phyloP scores from a whole-genome alignment of 2,329 filamentous ascomycete genomes.

The Pseudodiploospora longispora region DNA sequence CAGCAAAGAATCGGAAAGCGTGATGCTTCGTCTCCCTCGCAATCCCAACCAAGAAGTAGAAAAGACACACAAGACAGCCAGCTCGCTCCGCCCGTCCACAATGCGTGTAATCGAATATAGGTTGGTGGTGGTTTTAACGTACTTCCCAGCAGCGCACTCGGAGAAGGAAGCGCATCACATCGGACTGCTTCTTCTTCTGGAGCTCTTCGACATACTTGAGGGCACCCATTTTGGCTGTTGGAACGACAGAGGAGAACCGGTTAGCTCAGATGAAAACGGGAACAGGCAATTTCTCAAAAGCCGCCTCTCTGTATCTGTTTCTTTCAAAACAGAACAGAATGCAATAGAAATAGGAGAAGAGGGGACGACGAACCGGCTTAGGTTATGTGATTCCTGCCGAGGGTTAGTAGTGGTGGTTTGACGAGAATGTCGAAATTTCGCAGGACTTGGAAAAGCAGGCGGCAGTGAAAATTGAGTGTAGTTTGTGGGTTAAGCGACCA shows the following conservation, averaged over 20 bases:
- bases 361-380: conserved; percentile 29
- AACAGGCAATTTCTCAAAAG: conserved; percentile 1
- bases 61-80: neutral
- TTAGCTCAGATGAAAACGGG: conserved; percentile 16
- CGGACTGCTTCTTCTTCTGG: conserved; percentile 99
- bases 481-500: conserved; percentile 32
- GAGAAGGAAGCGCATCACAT: conserved; percentile 99
- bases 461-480: conserved; percentile 28
- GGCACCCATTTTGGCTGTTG: conserved; percentile 83
- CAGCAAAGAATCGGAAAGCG: too few species aligned
- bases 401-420: conserved; percentile 25
- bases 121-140: conserved; percentile 43
- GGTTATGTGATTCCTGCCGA: conserved; percentile 26
- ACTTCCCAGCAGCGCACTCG: conserved; percentile 99
- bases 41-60: too few species aligned
- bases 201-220: conserved; percentile 99
- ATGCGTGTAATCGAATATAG: neutral
- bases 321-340: conserved; percentile 1
- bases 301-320: neutral
- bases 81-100: neutral
- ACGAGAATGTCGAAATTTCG: conserved; percentile 23
- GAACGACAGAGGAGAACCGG: conserved; percentile 6
- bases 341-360: neutral
- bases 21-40: too few species aligned
- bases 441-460: conserved; percentile 19